These are phyloP conservation scores for Candida dubliniensis DNA, from an alignment of 1,139 yeast genomes.

Conservation along the genomic window DNA sequence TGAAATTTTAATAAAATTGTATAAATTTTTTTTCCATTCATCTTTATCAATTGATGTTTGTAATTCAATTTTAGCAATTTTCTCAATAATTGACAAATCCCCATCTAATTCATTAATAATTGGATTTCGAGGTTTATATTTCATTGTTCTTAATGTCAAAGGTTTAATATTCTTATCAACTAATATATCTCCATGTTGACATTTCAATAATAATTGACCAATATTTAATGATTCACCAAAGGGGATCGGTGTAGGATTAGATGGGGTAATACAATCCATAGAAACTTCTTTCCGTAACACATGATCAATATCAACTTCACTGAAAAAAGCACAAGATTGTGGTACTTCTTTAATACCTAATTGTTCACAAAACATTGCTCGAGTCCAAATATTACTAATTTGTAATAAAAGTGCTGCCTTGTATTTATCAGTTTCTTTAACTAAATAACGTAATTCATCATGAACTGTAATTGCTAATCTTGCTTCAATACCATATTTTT, in stretches of 20 bases:
- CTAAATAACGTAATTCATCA: conserved; percentile 87
- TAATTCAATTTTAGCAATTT: conserved; percentile 26
- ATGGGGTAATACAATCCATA: conserved; percentile 87
- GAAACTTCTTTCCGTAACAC: conserved; percentile 88
- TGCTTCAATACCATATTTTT: conserved; percentile 68
- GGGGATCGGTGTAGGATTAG: conserved; percentile 68
- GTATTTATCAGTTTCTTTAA: conserved; percentile 69
- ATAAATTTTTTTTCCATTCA: conserved; percentile 10
- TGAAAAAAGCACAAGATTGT: conserved; percentile 92
- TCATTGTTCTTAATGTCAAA: conserved; percentile 12
- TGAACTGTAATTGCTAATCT: conserved; percentile 87
- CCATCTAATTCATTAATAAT: conserved; percentile 25
- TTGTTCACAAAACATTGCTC: conserved; percentile 94
- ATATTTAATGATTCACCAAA: conserved; percentile 81
- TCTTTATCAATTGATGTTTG: conserved; percentile 25
- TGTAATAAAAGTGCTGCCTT: conserved; percentile 82
- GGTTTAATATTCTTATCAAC: conserved; percentile 11
- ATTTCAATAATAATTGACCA: conserved; percentile 42
- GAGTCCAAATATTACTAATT: conserved; percentile 89
- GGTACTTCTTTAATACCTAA: conserved; percentile 88
- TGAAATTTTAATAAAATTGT: conserved; percentile 2
- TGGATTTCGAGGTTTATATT: conserved; percentile 24
- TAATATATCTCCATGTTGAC: conserved; percentile 23
- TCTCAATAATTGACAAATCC: conserved; percentile 19
- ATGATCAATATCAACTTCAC: conserved; percentile 88